phyloP scores from a whole-genome alignment of 768 basidiomycete species.

The Coprinopsis sp. region DNA sequence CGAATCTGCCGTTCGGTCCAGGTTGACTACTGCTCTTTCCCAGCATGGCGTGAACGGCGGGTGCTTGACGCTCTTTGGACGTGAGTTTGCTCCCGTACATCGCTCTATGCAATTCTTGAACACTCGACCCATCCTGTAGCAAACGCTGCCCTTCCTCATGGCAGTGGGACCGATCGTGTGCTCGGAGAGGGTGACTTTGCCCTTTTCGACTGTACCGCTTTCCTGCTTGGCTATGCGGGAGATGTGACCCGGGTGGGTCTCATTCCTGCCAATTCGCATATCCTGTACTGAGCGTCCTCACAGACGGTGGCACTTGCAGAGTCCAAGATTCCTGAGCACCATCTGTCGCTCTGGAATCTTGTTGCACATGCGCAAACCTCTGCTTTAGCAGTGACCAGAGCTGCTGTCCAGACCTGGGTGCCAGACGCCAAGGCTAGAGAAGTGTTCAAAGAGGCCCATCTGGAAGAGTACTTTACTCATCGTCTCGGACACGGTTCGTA shows the following conservation, averaged over 20 bases:
- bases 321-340: slow-evolving; percentile 48
- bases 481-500: slow-evolving; percentile 70
- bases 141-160: slow-evolving; percentile 85
- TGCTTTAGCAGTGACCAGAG: slow-evolving; percentile 44
- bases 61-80: slow-evolving; percentile 74
- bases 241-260: slow-evolving; percentile 71
- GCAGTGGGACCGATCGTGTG: slow-evolving; percentile 63
- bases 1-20: slow-evolving; percentile 62
- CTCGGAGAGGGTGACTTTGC: slow-evolving; percentile 58
- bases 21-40: slow-evolving; percentile 53
- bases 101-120: background rate
- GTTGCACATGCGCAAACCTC: slow-evolving; percentile 61
- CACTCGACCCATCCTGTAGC: slow-evolving; percentile 36
- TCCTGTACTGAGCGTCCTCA: slow-evolving; percentile 13
- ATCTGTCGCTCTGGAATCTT: slow-evolving; percentile 56
- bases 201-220: slow-evolving; percentile 70
- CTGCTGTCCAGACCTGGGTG: slow-evolving; percentile 43
- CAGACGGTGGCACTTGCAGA: slow-evolving; percentile 63
- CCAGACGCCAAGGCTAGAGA: slow-evolving; percentile 63
- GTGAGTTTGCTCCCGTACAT: slow-evolving; percentile 31
- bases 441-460: slow-evolving; percentile 38
- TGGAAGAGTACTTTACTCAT: slow-evolving; percentile 70
- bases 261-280: background rate
- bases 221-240: slow-evolving; percentile 69
- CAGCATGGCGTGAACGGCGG: slow-evolving; percentile 52